Conservation (phyloP, 1,139 yeast species). For the Protomyces macrosporus region DNA sequence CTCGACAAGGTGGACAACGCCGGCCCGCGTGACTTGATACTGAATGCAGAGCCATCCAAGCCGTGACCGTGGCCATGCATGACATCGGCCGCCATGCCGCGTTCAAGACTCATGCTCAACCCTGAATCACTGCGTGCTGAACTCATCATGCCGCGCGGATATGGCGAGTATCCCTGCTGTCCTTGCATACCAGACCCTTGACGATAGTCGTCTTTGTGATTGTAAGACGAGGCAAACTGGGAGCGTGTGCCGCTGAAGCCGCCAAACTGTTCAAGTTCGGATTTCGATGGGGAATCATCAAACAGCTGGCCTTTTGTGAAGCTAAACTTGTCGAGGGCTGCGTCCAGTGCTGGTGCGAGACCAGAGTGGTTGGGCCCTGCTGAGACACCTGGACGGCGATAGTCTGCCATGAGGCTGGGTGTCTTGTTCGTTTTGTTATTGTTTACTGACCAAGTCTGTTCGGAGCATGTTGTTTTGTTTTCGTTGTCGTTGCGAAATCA, state of each 20-base stretch:
- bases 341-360: neutral
- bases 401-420: neutral
- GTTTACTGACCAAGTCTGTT: no score
- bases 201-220: neutral
- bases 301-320: conserved; percentile 17
- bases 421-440: no score
- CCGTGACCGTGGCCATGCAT: neutral
- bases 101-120: conserved; percentile 2
- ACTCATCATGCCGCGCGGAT: no score
- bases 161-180: neutral
- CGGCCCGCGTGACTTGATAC: conserved; percentile 19
- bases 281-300: conserved; percentile 17
- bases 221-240: neutral
- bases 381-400: neutral
- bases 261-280: conserved; percentile 21
- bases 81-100: conserved; percentile 14
- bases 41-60: neutral
- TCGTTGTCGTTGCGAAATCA: no score
- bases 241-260: conserved; percentile 21
- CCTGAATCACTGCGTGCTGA: neutral
- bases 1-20: conserved; percentile 14
- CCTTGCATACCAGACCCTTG: neutral
- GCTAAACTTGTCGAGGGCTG: neutral
- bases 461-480: no score
- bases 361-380: neutral